Conservation (phyloP, 2,329 filamentous ascomycete genomes). For the Onygenales sp. region DNA sequence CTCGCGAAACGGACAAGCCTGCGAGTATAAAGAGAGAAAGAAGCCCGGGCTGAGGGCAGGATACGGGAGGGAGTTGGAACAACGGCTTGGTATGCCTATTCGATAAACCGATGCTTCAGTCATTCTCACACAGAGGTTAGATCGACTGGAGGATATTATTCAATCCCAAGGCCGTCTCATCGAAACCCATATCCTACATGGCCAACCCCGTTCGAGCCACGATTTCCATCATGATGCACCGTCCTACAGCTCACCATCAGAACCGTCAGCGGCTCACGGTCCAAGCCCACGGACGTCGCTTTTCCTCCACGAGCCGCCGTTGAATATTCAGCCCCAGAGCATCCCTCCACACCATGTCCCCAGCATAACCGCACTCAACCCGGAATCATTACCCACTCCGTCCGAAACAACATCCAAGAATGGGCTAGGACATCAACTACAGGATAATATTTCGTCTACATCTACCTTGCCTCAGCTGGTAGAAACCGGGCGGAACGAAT, state of each 20-base stretch:
- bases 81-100: slow-evolving; percentile 44
- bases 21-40: slow-evolving; percentile 61
- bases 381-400: slow-evolving; percentile 38
- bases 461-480: slow-evolving; percentile 16
- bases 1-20: slow-evolving; percentile 53
- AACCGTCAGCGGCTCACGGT: slow-evolving; percentile 41
- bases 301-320: slow-evolving; percentile 53
- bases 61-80: slow-evolving; percentile 64
- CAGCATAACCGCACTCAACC: slow-evolving; percentile 34
- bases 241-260: slow-evolving; percentile 39
- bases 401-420: slow-evolving; percentile 24
- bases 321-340: slow-evolving; percentile 28
- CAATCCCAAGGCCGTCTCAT: slow-evolving; percentile 58
- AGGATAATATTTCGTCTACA: slow-evolving; percentile 15
- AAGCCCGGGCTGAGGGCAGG: slow-evolving; percentile 57
- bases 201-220: slow-evolving; percentile 3
- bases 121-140: slow-evolving; percentile 22
- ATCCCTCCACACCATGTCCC: slow-evolving; percentile 30
- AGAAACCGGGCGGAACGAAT: slow-evolving; percentile 21
- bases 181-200: slow-evolving; percentile 42
- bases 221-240: slow-evolving; percentile 9
- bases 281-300: slow-evolving; percentile 50
- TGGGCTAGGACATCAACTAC: slow-evolving; percentile 14
- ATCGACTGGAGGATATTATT: slow-evolving; percentile 58
- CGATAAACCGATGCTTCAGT: neutral